A percentile compares a stretch with the other conserved stretches of the same genome.
These are phyloP conservation scores for Blastobotrys chiropterorum DNA, from an alignment of 805 yeast species.

Conservation along the genomic window DNA sequence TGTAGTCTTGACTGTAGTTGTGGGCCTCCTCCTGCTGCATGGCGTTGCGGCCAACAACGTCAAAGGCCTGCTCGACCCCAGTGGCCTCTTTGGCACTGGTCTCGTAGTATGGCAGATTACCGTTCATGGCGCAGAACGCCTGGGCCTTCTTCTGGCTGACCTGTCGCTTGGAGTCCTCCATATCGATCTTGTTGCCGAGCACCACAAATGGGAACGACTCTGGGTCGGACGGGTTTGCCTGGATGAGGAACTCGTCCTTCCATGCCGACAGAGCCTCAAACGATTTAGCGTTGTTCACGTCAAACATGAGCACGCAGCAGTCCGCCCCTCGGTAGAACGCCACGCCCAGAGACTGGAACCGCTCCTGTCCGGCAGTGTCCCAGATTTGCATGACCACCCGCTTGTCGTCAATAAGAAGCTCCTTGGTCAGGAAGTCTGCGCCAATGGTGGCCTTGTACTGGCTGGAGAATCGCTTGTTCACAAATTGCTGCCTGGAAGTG, in stretches of 20 bases:
- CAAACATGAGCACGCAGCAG: constrained; percentile 93
- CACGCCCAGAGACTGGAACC: constrained; percentile 93
- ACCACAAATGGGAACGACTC: constrained; percentile 94
- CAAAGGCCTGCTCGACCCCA: constrained; percentile 92
- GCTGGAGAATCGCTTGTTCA: constrained; percentile 86
- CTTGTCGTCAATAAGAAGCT: constrained; percentile 76
- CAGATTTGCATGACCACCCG: constrained; percentile 74
- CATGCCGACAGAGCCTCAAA: constrained; percentile 84
- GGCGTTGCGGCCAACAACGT: constrained; percentile 92
- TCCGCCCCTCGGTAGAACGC: constrained; percentile 98
- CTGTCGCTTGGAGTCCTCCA: constrained; percentile 81
- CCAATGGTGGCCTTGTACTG: constrained; percentile 98
- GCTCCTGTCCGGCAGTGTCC: constrained; percentile 99
- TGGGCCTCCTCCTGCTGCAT: constrained; percentile 90
- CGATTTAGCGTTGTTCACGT: constrained; percentile 90
- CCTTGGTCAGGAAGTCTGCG: constrained; percentile 93
- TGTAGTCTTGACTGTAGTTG: constrained; percentile 87
- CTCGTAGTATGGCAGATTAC: constrained; percentile 88
- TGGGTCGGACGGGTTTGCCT: constrained; percentile 89
- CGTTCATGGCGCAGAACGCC: constrained; percentile 53
- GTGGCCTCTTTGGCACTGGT: constrained; percentile 97
- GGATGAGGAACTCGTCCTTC: constrained; percentile 93
- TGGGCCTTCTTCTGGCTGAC: constrained; percentile 57
- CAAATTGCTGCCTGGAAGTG: constrained; percentile 64
- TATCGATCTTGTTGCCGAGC: constrained; percentile 91